Conservation (phyloP, 805 yeast species). For the Gaillardinia entomophila region DNA sequence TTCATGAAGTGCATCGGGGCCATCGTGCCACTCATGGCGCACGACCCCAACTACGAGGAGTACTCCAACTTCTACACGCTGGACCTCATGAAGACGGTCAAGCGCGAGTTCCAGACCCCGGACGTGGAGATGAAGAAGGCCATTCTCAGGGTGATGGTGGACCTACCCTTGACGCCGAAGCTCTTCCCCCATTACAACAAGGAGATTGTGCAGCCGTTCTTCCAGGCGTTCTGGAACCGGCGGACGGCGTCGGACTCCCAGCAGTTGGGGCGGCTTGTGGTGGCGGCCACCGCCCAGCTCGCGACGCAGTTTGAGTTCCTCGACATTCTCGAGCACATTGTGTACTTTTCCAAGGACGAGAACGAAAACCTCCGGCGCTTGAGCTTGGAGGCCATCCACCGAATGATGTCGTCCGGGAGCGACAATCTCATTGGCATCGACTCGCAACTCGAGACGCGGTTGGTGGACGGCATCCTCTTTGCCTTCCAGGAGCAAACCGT, state of each 20-base stretch:
- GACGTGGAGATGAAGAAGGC: constrained; percentile 84
- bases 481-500: constrained; percentile 76
- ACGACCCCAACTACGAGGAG: constrained; percentile 47
- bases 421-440: constrained; percentile 47
- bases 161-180: constrained; percentile 57
- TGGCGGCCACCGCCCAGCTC: constrained; percentile 64
- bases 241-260: constrained; percentile 63
- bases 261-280: constrained; percentile 53
- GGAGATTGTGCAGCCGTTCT: constrained; percentile 56
- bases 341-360: constrained; percentile 67
- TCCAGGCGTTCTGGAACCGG: constrained; percentile 75
- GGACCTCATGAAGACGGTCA: constrained; percentile 62
- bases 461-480: constrained; percentile 74
- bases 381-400: constrained; percentile 68
- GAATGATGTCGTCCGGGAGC: constrained; percentile 38
- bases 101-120: constrained; percentile 71
- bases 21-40: constrained; percentile 78
- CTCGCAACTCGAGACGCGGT: constrained; percentile 53
- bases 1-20: constrained; percentile 74
- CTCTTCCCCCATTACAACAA: constrained; percentile 45
- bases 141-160: constrained; percentile 61
- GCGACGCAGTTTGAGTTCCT: constrained; percentile 65
- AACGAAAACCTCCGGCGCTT: constrained; percentile 74
- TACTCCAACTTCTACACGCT: constrained; percentile 71
- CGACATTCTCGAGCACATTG: constrained; percentile 50